Conservation (phyloP, 805 yeast genomes). For the Candida alai region DNA sequence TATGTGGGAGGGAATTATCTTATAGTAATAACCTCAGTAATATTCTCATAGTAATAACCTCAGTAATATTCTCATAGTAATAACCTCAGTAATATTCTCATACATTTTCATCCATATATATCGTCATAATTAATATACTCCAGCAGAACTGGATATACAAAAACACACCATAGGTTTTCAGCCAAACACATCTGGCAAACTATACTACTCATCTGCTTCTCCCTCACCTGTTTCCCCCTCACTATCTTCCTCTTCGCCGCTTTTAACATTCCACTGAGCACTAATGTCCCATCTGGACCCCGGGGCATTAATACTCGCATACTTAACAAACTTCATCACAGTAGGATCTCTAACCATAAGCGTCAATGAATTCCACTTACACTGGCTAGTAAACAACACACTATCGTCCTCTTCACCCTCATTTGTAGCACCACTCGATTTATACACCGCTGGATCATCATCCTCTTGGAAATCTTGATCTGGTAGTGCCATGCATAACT, state of each 20-base stretch:
- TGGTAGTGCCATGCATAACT: constrained; percentile 72
- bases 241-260: constrained; percentile 40
- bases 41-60: too few relatives aligned
- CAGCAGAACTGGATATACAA: too few relatives aligned
- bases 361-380: constrained; percentile 76
- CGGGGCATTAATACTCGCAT: constrained; percentile 80
- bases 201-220: too few relatives aligned
- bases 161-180: too few relatives aligned
- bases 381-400: constrained; percentile 74
- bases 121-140: too few relatives aligned
- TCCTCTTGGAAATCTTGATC: constrained; percentile 45
- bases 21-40: too few relatives aligned
- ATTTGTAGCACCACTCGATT: constrained; percentile 47
- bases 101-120: too few relatives aligned
- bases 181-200: too few relatives aligned
- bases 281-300: constrained; percentile 92
- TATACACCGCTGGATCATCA: constrained; percentile 86
- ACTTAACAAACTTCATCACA: constrained; percentile 89
- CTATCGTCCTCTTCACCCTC: constrained; percentile 67
- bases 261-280: constrained; percentile 72
- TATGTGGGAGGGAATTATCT: too few relatives aligned
- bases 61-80: too few relatives aligned
- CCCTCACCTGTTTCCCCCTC: constrained; percentile 10
- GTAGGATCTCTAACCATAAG: constrained; percentile 79
- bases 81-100: too few relatives aligned